A percentile compares a stretch with the other conserved stretches of the same genome.
phyloP scores from a whole-genome alignment of 2,329 filamentous ascomycete genomes.

The Penicillium sp. region DNA sequence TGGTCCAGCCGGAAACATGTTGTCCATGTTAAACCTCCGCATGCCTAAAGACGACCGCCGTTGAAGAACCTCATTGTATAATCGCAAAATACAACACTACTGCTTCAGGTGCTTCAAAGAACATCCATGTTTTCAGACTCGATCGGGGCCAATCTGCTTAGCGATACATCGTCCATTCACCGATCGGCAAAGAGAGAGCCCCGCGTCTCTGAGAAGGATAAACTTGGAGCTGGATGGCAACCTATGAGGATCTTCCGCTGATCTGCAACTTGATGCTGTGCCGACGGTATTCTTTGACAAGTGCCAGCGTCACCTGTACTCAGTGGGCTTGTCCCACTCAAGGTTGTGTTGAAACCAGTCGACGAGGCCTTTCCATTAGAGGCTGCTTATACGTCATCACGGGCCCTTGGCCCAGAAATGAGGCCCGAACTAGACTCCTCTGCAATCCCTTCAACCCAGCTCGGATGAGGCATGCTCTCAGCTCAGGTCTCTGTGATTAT shows the following conservation, averaged over 20 bases:
- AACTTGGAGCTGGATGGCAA: background rate
- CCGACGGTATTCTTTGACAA: background rate
- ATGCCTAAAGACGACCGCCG: slow-evolving; percentile 73
- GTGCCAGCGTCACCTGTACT: background rate
- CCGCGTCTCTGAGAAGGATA: background rate
- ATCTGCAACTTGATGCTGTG: background rate
- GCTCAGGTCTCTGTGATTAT: too few species aligned
- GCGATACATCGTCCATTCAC: background rate
- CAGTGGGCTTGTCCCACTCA: background rate
- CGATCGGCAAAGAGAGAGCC: too few species aligned
- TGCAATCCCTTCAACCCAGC: background rate
- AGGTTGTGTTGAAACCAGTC: background rate
- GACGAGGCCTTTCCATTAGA: background rate
- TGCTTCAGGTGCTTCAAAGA: background rate
- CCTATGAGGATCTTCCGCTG: background rate
- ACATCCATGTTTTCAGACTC: background rate
- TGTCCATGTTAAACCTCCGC: slow-evolving; percentile 81
- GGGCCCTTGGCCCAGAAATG: background rate
- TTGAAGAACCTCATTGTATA: background rate
- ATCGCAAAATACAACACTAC: too few species aligned
- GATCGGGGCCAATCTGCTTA: background rate
- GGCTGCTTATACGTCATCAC: background rate
- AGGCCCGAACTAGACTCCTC: background rate
- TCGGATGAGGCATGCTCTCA: too few species aligned
- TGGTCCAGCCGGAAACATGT: slow-evolving; percentile 83